Conservation (phyloP, 805 yeast species). For the Saccharomycopsis guyanensis region DNA sequence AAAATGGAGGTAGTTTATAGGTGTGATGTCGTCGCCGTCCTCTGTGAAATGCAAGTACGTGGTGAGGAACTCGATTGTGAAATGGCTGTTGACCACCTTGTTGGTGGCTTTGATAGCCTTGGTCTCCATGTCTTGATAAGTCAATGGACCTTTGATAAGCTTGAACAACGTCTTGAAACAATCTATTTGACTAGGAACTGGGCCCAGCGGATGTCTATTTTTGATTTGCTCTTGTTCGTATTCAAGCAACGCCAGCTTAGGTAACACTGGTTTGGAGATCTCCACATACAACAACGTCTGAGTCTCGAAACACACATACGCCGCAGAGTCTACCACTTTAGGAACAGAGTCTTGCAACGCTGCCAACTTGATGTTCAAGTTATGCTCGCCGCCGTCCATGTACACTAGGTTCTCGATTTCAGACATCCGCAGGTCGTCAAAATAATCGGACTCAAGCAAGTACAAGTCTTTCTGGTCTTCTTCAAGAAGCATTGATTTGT, state of each 20-base stretch:
- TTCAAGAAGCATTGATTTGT: constrained; percentile 1
- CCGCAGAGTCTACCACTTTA: constrained; percentile 37
- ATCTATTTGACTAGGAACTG: constrained; percentile 44
- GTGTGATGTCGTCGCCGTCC: constrained; percentile 22
- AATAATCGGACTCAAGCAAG: background rate
- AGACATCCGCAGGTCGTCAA: background rate
- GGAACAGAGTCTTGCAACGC: constrained; percentile 32
- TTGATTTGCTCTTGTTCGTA: constrained; percentile 44
- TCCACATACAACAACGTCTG: constrained; percentile 45
- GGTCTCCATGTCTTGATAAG: constrained; percentile 34
- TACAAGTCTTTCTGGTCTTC: constrained; percentile 10
- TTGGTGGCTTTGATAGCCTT: constrained; percentile 50
- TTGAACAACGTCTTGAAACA: constrained; percentile 57
- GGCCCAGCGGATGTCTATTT: constrained; percentile 25
- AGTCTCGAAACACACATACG: constrained; percentile 38
- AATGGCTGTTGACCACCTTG: constrained; percentile 45
- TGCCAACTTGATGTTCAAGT: constrained; percentile 16
- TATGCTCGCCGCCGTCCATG: background rate
- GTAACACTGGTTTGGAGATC: constrained; percentile 38
- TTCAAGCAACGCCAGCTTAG: constrained; percentile 36
- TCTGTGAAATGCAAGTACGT: constrained; percentile 41
- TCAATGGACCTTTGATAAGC: constrained; percentile 62
- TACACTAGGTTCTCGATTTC: background rate
- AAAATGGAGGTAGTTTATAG: constrained; percentile 39
- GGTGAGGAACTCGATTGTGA: constrained; percentile 47